Evolutionary conservation across 371 early-diverging fungal genomes (phyloP), one percentile per base, ranked within the genome.

Genomic region (Syncephalastrum contaminatum): DNA sequence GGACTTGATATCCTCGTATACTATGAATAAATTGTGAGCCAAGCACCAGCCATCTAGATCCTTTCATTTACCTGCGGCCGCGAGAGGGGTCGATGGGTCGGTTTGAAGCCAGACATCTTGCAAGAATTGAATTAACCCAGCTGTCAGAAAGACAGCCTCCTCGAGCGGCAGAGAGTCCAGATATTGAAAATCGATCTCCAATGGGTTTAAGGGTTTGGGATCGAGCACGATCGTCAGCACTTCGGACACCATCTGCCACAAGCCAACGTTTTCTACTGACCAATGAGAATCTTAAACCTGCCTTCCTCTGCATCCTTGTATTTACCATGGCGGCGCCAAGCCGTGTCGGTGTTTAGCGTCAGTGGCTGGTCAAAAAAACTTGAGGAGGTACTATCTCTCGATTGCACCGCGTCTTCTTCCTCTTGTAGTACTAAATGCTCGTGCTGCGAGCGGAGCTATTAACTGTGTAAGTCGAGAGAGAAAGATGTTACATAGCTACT

Each of bases 191-290:
- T 90, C 82, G 14, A 91, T 62, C 22, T 84, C 80, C 62, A 92
- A 91, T 4, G 92, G 92, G 63, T 91, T 91, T 18, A 69, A 57
- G 1, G 83, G 81, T 36, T 77, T 73, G 13, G 84, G 80, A 18
- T 63, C 57, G 8, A 80, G 66, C n/a, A 83, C 80, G 51, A 82
- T 64, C 2, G 57, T 49, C 4, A 91, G 60, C 14, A 92, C 77
- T 69, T 92, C 92, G 15, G 81, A 83, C 20, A 92, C 67, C n/a
- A 92, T 86, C 55, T 92, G 88, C 88, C 89, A 89, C 14, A 89
- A 71, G 4, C 75, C 62, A 2, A 92, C 76, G 51, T 90, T 30
- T 30, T 30, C 36, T 30, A 30, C 10, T 10, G 36, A 10, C 10
- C 36, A 5, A 0, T 22, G 3, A 30, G 42, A 16, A 51, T 12